Evolutionary conservation across 768 basidiomycete genomes (phyloP).

Genomic region (Trametes cingulata): DNA sequence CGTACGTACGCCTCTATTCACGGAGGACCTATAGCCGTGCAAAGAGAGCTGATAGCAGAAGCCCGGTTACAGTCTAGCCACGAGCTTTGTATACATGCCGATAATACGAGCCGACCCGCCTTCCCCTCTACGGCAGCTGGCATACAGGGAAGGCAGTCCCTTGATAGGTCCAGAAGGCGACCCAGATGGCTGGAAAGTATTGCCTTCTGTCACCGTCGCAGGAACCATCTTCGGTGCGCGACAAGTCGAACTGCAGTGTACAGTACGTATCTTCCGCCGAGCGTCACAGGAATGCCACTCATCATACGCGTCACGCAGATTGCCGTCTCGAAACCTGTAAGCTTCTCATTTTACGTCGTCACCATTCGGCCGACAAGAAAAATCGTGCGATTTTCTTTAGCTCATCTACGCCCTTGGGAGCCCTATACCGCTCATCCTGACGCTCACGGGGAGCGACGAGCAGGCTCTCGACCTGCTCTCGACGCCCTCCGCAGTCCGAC

Average conservation of each 20-base stretch:
- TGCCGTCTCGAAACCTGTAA: slow-evolving; percentile 51
- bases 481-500: slow-evolving; percentile 38
- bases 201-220: slow-evolving; percentile 33
- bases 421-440: slow-evolving; percentile 51
- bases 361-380: neutral
- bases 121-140: slow-evolving; percentile 39
- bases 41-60: neutral
- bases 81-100: slow-evolving; percentile 37
- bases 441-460: slow-evolving; percentile 43
- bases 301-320: slow-evolving; percentile 35
- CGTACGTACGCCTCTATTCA: slow-evolving; percentile 37
- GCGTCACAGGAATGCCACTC: neutral
- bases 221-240: slow-evolving; percentile 40
- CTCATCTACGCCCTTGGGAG: slow-evolving; percentile 52
- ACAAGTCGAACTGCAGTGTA: slow-evolving; percentile 32
- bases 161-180: slow-evolving; percentile 42
- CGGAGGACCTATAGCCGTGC: too few species aligned
- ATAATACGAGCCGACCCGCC: slow-evolving; percentile 36
- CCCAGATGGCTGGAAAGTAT: slow-evolving; percentile 41
- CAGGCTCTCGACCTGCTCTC: slow-evolving; percentile 54
- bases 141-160: slow-evolving; percentile 36
- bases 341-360: slow-evolving; percentile 2
- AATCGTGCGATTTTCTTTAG: slow-evolving; percentile 30
- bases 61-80: slow-evolving; percentile 23
- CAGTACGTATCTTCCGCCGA: slow-evolving; percentile 28